Base-by-base conservation (phyloP, 2,329 filamentous ascomycete genomes). In the Diaporthe velutina region DNA sequence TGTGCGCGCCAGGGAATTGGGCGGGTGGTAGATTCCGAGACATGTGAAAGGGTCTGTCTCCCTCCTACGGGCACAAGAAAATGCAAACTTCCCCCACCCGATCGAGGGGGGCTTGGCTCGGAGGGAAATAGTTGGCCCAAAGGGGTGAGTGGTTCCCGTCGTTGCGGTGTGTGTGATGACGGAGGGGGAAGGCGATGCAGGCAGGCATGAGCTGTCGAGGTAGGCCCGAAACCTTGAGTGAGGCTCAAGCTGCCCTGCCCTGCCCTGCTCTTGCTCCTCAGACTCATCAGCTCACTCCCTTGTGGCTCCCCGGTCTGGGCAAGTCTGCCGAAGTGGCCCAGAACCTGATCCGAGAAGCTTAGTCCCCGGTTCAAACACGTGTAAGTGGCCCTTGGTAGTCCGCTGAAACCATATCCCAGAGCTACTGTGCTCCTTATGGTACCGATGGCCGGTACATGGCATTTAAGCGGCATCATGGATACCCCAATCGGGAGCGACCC, bases 121-220 rank as follows among this genome's bases (percentile, higher is more conserved):
- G 25, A 4, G 15, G 17, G n/a, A n/a, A n/a, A n/a, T n/a, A n/a
- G n/a, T n/a, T n/a, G n/a, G n/a, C n/a, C n/a, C 5, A 25, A 15
- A 28, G 12, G 25, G n/a, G 38, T 25, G 38, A 45, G 35, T 40
- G 57, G 57, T 60, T 28, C 57, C 57, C 6, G n/a, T 60, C 19
- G 33, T 71, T 71, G 70, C 70, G 70, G 70, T 71, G 70, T 60
- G 68, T 38, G 35, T 38, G 35, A 38, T 38, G 35, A 70, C 30
- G 60, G 40, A 33, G 22, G 28, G 6, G 61, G 30, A 52, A 35
- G 22, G 10, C 13, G 22, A 60, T 60, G 35, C 55, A 60, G 19
- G 35, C 35, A 61, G 57, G 57, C 57, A 40, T 60, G 22, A 58
- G 55, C 55, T 60, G 17, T 40, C 35, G 35, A 60, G 35, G 40